Evolutionary conservation across 2,329 filamentous ascomycete genomes (phyloP).

Genomic region (Sclerotinia nivalis): DNA sequence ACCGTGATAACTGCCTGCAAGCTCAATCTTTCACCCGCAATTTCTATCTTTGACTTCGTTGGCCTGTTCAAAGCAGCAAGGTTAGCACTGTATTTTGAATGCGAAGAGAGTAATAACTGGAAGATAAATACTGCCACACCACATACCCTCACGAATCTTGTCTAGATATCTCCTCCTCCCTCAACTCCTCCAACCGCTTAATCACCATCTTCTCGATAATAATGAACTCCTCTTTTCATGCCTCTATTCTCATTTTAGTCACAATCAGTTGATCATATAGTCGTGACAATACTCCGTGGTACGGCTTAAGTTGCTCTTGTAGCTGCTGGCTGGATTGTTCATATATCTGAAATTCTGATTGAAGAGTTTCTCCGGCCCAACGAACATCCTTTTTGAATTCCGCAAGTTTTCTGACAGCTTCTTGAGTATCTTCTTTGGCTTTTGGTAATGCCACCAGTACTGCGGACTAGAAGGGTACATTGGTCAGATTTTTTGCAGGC

Average conservation of each 20-base stretch:
- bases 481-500: not conserved
- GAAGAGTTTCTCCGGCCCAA: not conserved
- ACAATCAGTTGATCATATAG: not conserved
- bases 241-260: not conserved
- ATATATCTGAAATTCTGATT: not conserved
- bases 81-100: not conserved
- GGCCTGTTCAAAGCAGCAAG: not conserved
- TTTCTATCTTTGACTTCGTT: not conserved
- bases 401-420: not conserved
- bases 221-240: fast-evolving
- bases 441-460: not conserved
- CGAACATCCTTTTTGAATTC: not conserved
- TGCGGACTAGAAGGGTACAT: not conserved
- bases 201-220: too few species aligned
- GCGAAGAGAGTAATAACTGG: not conserved
- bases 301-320: not conserved
- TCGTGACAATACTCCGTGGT: not conserved
- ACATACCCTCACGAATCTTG: not conserved
- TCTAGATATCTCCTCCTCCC: not conserved
- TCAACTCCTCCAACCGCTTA: not conserved
- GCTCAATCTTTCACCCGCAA: not conserved
- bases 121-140: not conserved
- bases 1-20: not conserved
- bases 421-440: not conserved
- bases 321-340: not conserved